phyloP scores from a whole-genome alignment of 164 flowering plant species.

The Vitis amurensis region DNA sequence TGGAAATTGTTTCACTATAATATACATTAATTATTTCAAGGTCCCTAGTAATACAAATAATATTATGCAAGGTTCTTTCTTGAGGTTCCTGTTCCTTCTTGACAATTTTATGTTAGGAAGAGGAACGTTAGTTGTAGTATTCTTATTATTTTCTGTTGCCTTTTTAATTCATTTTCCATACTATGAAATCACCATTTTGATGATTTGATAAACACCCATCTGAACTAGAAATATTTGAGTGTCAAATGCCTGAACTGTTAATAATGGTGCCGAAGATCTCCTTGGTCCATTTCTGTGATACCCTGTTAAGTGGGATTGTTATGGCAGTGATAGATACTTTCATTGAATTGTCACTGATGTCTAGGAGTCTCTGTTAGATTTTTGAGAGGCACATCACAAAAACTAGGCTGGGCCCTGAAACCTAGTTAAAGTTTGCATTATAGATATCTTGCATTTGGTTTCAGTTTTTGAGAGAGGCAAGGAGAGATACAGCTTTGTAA shows the following conservation, averaged over 20 bases:
- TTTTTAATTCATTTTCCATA: not conserved
- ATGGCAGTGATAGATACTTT: not conserved
- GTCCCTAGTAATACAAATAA: not conserved
- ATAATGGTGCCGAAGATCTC: too few relatives aligned
- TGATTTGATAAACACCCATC: not conserved
- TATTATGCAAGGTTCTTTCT: not conserved
- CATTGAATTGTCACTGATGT: not conserved
- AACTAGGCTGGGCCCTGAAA: too few relatives aligned
- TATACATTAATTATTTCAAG: not conserved
- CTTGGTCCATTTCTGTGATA: not conserved
- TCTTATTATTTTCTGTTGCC: not conserved
- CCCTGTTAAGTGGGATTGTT: not conserved
- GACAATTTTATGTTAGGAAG: not conserved
- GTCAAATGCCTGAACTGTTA: not conserved
- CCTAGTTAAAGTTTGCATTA: too few relatives aligned
- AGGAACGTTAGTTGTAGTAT: not conserved
- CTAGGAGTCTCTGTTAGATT: not conserved
- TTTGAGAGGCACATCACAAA: too few relatives aligned
- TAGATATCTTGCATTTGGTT: not conserved
- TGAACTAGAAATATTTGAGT: not conserved
- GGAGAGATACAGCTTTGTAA: not conserved
- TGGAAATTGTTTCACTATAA: not conserved
- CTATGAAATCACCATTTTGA: too few relatives aligned
- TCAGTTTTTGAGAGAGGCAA: not conserved
- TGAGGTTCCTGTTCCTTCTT: not conserved